Percentiles rank a stretch among this genome's conserved stretches.
phyloP scores from a whole-genome alignment of 2,329 filamentous ascomycete species.

The Sordariomycetes sp. region DNA sequence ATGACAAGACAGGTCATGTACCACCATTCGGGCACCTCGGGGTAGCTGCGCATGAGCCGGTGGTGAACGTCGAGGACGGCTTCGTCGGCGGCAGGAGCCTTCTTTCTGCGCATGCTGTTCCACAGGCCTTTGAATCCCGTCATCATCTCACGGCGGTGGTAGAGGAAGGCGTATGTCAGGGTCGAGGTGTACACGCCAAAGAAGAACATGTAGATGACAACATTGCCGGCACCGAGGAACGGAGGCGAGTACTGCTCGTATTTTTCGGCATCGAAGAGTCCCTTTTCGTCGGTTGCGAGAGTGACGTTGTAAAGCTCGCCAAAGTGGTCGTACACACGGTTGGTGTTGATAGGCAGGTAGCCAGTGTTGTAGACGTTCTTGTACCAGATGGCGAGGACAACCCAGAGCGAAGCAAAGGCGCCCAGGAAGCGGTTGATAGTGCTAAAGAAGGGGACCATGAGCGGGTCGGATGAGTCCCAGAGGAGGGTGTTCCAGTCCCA shows the following conservation, averaged over 20 bases:
- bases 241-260: conserved; percentile 43
- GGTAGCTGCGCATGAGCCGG: conserved; percentile 36
- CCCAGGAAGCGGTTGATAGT: conserved; percentile 55
- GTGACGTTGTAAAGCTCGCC: conserved; percentile 37
- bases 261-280: conserved; percentile 32
- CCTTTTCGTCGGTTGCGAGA: conserved; percentile 27
- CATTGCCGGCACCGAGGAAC: conserved; percentile 38
- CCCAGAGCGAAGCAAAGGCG: conserved; percentile 42
- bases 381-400: conserved; percentile 50
- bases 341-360: conserved; percentile 44
- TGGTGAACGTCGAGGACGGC: conserved; percentile 33
- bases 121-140: conserved; percentile 38
- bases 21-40: conserved; percentile 46
- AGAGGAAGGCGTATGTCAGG: conserved; percentile 39
- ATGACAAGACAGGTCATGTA: conserved; percentile 31
- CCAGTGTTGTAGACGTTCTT: conserved; percentile 47
- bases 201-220: conserved; percentile 45
- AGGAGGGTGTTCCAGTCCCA: conserved; percentile 39
- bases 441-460: conserved; percentile 45
- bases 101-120: conserved; percentile 32
- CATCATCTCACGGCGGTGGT: conserved; percentile 40
- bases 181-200: conserved; percentile 45
- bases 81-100: conserved; percentile 19
- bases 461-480: conserved; percentile 31
- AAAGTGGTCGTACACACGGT: conserved; percentile 40